Evolutionary conservation across 805 yeast species (phyloP).

Genomic region (Wickerhamiella allomyrinae): DNA sequence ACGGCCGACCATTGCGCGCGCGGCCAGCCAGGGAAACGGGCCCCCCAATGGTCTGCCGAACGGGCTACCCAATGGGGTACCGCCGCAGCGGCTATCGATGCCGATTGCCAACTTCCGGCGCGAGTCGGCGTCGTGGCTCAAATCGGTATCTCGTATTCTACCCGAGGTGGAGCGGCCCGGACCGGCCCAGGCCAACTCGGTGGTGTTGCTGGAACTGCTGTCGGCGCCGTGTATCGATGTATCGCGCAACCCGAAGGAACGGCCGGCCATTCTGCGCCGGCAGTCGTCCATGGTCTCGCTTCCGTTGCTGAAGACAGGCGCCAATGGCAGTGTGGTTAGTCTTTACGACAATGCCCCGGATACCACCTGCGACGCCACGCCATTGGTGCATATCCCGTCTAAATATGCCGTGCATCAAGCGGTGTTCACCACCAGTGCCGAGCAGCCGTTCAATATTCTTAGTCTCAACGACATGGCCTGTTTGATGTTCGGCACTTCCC

Average conservation of each 20-base stretch:
- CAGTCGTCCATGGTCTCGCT: slow-evolving; percentile 10
- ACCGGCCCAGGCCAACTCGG: background rate
- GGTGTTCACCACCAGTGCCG: slow-evolving; percentile 61
- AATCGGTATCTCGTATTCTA: background rate
- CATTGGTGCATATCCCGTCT: slow-evolving; percentile 38
- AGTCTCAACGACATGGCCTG: slow-evolving; percentile 88
- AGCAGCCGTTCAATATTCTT: slow-evolving; percentile 63
- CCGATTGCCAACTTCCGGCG: slow-evolving; percentile 2
- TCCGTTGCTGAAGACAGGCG: slow-evolving; percentile 2
- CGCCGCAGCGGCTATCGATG: slow-evolving; percentile 1
- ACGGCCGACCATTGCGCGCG: too few species aligned
- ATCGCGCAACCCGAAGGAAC: background rate
- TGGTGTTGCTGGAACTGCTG: slow-evolving; percentile 17
- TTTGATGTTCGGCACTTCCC: slow-evolving; percentile 68
- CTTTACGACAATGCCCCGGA: background rate
- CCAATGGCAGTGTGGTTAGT: background rate
- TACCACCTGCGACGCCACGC: slow-evolving; percentile 34
- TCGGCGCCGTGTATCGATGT: slow-evolving; percentile 21
- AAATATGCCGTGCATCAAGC: slow-evolving; percentile 60
- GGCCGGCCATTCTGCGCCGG: slow-evolving; percentile 9
- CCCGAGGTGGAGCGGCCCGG: background rate
- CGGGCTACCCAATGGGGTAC: background rate
- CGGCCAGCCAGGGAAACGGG: background rate
- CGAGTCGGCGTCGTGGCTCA: slow-evolving; percentile 2
- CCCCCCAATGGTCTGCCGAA: background rate